Percentiles rank a stretch among this genome's conserved stretches.
phyloP scores from a whole-genome alignment of 2,329 filamentous ascomycete genomes.

The Fusarium tanahbumbuense region DNA sequence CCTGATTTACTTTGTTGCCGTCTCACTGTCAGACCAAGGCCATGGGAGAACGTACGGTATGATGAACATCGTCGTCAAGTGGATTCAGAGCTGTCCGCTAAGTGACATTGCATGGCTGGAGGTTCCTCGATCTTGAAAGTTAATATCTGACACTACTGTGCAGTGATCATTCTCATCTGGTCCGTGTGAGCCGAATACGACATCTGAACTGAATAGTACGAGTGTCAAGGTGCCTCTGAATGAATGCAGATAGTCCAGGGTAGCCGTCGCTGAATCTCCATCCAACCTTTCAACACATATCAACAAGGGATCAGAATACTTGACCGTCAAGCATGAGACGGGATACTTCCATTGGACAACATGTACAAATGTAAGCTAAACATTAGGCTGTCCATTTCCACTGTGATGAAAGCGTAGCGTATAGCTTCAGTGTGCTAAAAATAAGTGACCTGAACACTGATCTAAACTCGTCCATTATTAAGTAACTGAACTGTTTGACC shows the following conservation, averaged over 20 bases:
- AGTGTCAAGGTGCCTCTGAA: background rate
- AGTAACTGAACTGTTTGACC: background rate
- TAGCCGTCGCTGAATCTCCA: background rate
- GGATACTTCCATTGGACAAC: fast-evolving
- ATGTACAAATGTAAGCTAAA: fast-evolving
- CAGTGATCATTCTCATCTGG: background rate
- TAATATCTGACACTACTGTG: background rate
- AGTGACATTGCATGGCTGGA: background rate
- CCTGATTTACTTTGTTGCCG: background rate
- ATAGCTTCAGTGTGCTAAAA: background rate
- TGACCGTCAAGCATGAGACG: background rate
- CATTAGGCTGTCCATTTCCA: background rate
- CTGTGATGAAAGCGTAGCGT: too few species aligned
- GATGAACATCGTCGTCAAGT: background rate
- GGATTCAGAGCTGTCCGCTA: background rate
- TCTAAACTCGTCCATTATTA: background rate
- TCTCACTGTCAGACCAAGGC: background rate
- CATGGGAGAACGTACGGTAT: background rate
- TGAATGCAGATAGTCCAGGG: background rate
- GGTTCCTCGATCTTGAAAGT: background rate
- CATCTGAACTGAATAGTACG: background rate
- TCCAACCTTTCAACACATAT: background rate
- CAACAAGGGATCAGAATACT: background rate
- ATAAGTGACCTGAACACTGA: background rate
- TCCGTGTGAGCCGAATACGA: background rate